phyloP scores from a whole-genome alignment of 768 basidiomycete species.

The Tricholoma bakamatsutake region DNA sequence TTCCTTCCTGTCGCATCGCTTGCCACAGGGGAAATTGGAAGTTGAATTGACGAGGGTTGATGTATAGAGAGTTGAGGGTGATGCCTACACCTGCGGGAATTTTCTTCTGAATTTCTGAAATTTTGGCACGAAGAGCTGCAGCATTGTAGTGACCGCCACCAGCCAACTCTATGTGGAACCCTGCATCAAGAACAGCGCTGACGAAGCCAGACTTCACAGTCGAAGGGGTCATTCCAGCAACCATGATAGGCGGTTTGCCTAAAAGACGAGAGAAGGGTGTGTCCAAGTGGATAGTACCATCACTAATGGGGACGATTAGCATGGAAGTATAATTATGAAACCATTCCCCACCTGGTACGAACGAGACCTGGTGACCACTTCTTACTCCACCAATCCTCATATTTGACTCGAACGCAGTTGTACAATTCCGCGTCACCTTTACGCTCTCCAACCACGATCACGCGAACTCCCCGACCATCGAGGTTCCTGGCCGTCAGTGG shows the following conservation, averaged over 20 bases:
- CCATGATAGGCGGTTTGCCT: slow-evolving; percentile 98
- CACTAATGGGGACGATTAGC: slow-evolving; percentile 40
- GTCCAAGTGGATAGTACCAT: slow-evolving; percentile 89
- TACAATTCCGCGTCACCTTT: slow-evolving; percentile 88
- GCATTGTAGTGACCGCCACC: slow-evolving; percentile 98
- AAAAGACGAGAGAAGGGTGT: slow-evolving; percentile 95
- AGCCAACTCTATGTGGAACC: slow-evolving; percentile 95
- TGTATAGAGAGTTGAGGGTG: slow-evolving; percentile 93
- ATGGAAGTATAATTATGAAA: slow-evolving; percentile 2
- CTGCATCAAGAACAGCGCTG: slow-evolving; percentile 85
- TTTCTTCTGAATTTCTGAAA: slow-evolving; percentile 84
- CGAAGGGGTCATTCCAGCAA: slow-evolving; percentile 98
- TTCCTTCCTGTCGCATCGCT: slow-evolving; percentile 91
- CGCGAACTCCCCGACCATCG: slow-evolving; percentile 89
- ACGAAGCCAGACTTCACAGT: slow-evolving; percentile 97
- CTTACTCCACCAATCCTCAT: slow-evolving; percentile 89
- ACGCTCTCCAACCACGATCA: slow-evolving; percentile 87
- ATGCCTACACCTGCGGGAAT: slow-evolving; percentile 88
- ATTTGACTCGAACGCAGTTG: slow-evolving; percentile 53
- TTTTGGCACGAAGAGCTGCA: slow-evolving; percentile 80
- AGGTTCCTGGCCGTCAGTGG: slow-evolving; percentile 85
- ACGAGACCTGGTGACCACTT: slow-evolving; percentile 81
- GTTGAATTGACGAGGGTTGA: slow-evolving; percentile 94
- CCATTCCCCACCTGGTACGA: slow-evolving; percentile 71
- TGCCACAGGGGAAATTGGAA: slow-evolving; percentile 99